Conservation (phyloP, 345 rosid genomes). For the Eucalyptus erythrocorys region DNA sequence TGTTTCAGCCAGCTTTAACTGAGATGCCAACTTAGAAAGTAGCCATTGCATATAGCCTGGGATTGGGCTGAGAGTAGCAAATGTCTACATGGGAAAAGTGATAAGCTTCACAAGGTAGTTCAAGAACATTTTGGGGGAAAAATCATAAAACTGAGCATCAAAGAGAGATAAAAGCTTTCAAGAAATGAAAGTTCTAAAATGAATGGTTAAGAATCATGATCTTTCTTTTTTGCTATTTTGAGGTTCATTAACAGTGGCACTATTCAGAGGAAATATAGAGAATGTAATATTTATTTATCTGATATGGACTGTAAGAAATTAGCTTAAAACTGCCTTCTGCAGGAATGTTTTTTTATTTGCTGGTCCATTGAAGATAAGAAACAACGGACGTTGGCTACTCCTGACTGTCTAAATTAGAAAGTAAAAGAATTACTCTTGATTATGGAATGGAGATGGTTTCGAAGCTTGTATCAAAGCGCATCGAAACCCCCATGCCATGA, state of each 20-base stretch:
- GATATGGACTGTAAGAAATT: not conserved
- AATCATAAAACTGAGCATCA: not conserved
- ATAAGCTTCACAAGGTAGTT: not conserved
- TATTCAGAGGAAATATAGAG: not conserved
- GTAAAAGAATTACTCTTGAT: not conserved
- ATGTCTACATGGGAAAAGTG: conserved; percentile 25
- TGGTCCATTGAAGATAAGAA: not conserved
- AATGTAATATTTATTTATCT: not conserved
- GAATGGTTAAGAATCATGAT: not conserved
- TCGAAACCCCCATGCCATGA: not conserved
- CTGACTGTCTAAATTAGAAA: not conserved
- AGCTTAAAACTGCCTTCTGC: not conserved
- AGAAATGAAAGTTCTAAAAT: not conserved
- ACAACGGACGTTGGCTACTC: not conserved
- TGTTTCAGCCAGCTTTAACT: conserved; percentile 41
- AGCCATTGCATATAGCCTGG: conserved; percentile 93
- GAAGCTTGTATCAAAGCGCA: not conserved
- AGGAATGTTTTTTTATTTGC: not conserved
- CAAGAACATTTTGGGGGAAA: not conserved
- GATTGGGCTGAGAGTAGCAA: conserved; percentile 92
- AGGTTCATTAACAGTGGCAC: not conserved
- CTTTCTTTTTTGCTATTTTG: not conserved
- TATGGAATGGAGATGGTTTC: not conserved
- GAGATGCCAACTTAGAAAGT: conserved; percentile 75
- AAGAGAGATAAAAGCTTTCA: not conserved